Evolutionary conservation across 202 grass and related monocot species (phyloP).

Genomic region (Eragrostis tef): DNA sequence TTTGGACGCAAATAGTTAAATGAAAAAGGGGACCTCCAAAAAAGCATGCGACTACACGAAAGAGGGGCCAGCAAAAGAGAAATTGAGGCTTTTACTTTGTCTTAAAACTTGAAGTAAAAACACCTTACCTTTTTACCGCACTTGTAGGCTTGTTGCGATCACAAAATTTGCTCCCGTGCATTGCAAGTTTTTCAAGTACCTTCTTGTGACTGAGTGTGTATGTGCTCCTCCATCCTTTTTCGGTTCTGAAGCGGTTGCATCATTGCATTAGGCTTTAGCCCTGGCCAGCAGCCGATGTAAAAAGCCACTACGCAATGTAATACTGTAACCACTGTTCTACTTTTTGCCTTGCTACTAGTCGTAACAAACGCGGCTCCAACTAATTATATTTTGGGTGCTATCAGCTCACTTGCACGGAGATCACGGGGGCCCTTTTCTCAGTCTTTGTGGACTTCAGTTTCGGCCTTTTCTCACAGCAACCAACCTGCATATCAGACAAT

Average conservation of each 20-base stretch:
- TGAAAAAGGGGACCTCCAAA: background rate
- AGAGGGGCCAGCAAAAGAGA: background rate
- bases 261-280: conserved; percentile 1
- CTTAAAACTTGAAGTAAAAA: conserved; percentile 43
- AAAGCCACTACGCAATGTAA: background rate
- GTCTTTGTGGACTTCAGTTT: background rate
- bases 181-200: conserved; percentile 34
- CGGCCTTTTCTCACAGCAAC: background rate
- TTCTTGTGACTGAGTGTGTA: background rate
- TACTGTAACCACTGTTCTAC: background rate
- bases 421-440: background rate
- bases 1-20: background rate
- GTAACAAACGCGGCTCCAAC: background rate
- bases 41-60: background rate
- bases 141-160: conserved; percentile 11
- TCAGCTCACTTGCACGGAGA: conserved; percentile 19
- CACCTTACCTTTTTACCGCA: conserved; percentile 31
- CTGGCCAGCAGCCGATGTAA: background rate
- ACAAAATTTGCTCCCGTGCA: conserved; percentile 22
- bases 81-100: background rate
- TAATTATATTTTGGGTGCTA: background rate
- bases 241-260: conserved; percentile 24
- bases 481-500: background rate
- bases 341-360: background rate
- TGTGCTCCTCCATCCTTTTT: background rate